Evolutionary conservation across 345 rosid species (phyloP).

Genomic region (Jatropha curcas): DNA sequence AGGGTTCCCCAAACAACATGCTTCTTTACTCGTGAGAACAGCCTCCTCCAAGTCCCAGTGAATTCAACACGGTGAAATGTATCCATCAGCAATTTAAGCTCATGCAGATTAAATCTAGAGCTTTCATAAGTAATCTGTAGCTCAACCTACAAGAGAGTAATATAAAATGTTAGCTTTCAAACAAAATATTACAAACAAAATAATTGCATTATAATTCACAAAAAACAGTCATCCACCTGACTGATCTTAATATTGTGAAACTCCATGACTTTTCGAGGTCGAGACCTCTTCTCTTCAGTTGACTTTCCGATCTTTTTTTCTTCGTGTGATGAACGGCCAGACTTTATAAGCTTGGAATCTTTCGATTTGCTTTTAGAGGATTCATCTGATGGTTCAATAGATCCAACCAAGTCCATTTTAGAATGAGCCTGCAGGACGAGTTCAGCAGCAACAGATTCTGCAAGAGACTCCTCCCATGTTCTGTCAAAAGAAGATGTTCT

Average conservation of each 20-base stretch:
- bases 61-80: slow-evolving; percentile 84
- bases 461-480: slow-evolving; percentile 86
- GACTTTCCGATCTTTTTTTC: slow-evolving; percentile 84
- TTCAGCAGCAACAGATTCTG: slow-evolving; percentile 85
- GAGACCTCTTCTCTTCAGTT: slow-evolving; percentile 79
- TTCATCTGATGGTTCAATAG: slow-evolving; percentile 71
- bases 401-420: slow-evolving; percentile 40
- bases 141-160: slow-evolving; percentile 60
- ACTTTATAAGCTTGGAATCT: slow-evolving; percentile 62
- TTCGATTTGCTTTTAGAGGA: slow-evolving; percentile 59
- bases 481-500: slow-evolving; percentile 90
- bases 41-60: slow-evolving; percentile 94
- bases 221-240: slow-evolving; percentile 59
- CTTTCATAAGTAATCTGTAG: slow-evolving; percentile 89
- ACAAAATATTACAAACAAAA: slow-evolving; percentile 8
- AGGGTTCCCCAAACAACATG: slow-evolving; percentile 98
- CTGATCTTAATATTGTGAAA: slow-evolving; percentile 92
- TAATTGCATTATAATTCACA: slow-evolving; percentile 1
- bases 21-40: slow-evolving; percentile 97
- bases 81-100: slow-evolving; percentile 95
- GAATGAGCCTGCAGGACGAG: slow-evolving; percentile 74
- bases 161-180: not conserved
- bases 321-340: slow-evolving; percentile 83
- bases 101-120: slow-evolving; percentile 91
- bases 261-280: slow-evolving; percentile 89